Evolutionary conservation across 345 rosid species (phyloP).

Genomic region (Raphanus sativus): DNA sequence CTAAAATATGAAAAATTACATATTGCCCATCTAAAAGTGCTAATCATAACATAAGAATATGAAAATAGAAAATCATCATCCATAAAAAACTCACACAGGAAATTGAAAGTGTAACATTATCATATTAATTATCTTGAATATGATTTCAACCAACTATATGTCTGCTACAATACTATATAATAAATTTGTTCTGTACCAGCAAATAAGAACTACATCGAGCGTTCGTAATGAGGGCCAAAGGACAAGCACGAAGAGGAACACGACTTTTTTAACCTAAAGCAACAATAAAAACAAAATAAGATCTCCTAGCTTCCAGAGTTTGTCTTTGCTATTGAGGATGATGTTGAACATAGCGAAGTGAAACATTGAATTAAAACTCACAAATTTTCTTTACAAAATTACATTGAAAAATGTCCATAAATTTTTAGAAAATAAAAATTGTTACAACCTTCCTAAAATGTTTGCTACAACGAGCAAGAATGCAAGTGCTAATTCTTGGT

Average conservation of each 20-base stretch:
- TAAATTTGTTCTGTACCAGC: conserved; percentile 27
- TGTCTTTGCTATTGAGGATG: conserved; percentile 4
- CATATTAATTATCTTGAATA: background rate
- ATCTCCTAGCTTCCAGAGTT: conserved; percentile 25
- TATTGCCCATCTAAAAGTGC: background rate
- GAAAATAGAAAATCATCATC: background rate
- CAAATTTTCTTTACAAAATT: too few species aligned
- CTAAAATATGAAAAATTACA: background rate
- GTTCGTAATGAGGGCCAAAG: conserved; percentile 29
- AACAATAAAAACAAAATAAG: conserved; percentile 28
- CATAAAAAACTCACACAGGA: background rate
- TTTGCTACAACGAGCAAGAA: conserved; percentile 24
- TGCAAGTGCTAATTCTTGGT: conserved; percentile 23
- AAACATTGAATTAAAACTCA: too few species aligned
- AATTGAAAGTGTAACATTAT: background rate
- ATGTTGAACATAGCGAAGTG: too few species aligned
- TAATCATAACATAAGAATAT: background rate
- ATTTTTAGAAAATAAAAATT: too few species aligned
- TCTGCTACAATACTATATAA: conserved; percentile 26
- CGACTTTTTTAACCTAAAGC: conserved; percentile 13
- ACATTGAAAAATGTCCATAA: too few species aligned
- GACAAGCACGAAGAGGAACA: conserved; percentile 32
- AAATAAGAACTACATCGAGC: conserved; percentile 3
- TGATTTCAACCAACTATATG: conserved; percentile 22
- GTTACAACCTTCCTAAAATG: too few species aligned